Conservation (phyloP, 345 rosid genomes). For the Cardamine resedifolia region DNA sequence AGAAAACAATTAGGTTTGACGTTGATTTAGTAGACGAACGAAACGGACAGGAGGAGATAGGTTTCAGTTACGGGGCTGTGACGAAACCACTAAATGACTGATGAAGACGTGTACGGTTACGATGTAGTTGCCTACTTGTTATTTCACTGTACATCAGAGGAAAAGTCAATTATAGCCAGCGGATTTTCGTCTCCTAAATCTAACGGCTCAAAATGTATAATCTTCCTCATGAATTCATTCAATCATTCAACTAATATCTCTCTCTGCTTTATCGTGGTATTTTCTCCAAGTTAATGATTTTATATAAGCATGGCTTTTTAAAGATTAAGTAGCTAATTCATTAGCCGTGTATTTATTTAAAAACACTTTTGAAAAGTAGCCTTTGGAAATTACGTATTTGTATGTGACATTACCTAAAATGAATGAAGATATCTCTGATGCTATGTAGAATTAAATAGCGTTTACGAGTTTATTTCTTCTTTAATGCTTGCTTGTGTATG, state of each 20-base stretch:
- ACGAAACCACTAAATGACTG: slow-evolving; percentile 12
- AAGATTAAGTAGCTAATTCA: too few relatives aligned
- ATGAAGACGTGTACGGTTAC: slow-evolving; percentile 21
- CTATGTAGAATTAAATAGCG: too few relatives aligned
- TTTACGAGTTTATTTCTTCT: background rate
- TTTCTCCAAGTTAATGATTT: background rate
- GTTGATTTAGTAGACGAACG: slow-evolving; percentile 31
- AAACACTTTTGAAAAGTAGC: too few relatives aligned
- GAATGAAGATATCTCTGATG: too few relatives aligned
- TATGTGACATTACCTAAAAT: background rate
- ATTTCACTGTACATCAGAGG: background rate
- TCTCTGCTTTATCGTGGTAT: background rate
- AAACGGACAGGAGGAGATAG: background rate
- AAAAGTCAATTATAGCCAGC: slow-evolving; percentile 30
- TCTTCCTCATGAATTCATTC: background rate
- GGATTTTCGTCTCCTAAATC: background rate
- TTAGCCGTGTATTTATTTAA: too few relatives aligned
- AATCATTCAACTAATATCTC: background rate
- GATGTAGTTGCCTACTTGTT: slow-evolving; percentile 13
- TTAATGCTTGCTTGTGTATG: background rate
- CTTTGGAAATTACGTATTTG: background rate
- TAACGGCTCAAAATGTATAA: background rate
- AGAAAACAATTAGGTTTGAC: slow-evolving; percentile 12
- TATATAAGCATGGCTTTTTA: background rate
- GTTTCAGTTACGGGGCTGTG: slow-evolving; percentile 33